phyloP scores from a whole-genome alignment of 805 yeast species.

The Ogataea nonfermentans region DNA sequence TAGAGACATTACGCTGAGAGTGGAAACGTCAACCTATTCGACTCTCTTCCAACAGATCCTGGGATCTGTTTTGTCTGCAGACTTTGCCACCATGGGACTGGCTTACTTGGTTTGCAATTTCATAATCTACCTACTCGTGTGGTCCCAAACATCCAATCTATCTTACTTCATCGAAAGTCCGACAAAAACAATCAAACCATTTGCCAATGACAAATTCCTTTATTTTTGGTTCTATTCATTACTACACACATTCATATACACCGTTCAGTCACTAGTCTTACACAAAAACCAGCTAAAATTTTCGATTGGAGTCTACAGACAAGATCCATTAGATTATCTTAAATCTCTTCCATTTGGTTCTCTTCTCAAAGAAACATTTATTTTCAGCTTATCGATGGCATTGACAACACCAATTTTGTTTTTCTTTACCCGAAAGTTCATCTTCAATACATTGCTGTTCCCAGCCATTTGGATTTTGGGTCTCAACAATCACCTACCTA shows the following conservation, averaged over 20 bases:
- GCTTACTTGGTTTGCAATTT: constrained; percentile 26
- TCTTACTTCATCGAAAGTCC: constrained; percentile 33
- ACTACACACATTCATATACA: constrained; percentile 43
- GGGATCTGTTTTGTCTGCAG: constrained; percentile 25
- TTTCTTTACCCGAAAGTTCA: constrained; percentile 37
- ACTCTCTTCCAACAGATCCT: constrained; percentile 27
- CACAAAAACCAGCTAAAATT: constrained; percentile 56
- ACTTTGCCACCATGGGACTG: constrained; percentile 20
- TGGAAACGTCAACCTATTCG: constrained; percentile 26
- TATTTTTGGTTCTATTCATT: constrained; percentile 48
- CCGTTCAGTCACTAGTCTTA: constrained; percentile 48
- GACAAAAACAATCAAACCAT: constrained; percentile 40
- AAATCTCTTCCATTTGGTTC: constrained; percentile 24
- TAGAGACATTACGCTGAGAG: constrained; percentile 29
- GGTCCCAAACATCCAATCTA: constrained; percentile 23
- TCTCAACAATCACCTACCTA: constrained; percentile 43
- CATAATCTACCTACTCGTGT: constrained; percentile 19
- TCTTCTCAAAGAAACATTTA: constrained; percentile 39
- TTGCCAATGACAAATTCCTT: constrained; percentile 43
- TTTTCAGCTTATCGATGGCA: constrained; percentile 32
- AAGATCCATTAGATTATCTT: constrained; percentile 38
- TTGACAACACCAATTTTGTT: constrained; percentile 41
- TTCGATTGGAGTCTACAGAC: constrained; percentile 40
- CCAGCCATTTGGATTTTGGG: constrained; percentile 34
- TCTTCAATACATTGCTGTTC: constrained; percentile 40